Evolutionary conservation across 108 stramenopile genomes (phyloP), one percentile per base, ranked within the genome.

Genomic region (Fragilaria radians): DNA sequence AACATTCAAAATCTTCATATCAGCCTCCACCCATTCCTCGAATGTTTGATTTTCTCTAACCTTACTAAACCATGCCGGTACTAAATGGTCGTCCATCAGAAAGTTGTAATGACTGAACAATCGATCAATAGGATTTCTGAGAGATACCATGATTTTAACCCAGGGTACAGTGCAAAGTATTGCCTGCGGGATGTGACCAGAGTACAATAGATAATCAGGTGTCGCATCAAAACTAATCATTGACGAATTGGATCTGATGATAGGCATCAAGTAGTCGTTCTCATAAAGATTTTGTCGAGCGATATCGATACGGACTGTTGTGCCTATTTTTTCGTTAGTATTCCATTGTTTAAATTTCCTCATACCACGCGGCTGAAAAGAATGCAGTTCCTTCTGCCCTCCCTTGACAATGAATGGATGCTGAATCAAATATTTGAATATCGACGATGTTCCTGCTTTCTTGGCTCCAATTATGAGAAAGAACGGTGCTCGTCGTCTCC

Each of bases 31-130:
- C 54, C 55, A 70, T 5, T 63, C 56, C 45, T 70, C 54, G 4
- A 70, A 46, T 1, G 67, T 26, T 3, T 28, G 47, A 23, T 76
- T 73, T 22, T 67, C 62, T 91, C 94, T 24, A 11, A 14, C 14
- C 36, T 14, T 7, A 14, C 7, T 42, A 21, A 51, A 51, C 36
- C 36, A 42, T 14, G 7, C 36, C 36, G 36, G 36, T 14, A 42
- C 14, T 42, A 11, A 11, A 11, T 7, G 14, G 14, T 42, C 14
- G 36, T 42, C 36, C 36, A 42, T 42, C 11, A 42, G 7, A 14
- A 42, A 42, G 50, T 51, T 51, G 61, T 63, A 70, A 27, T 50
- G 54, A 46, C 5, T 45, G 33, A 14, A 70, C 5, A 36, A 3
- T 26, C 68, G 68, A 42, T 57, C 68, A 19, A 63, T 34, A 5